Evolutionary conservation across 768 basidiomycete genomes (phyloP).

Genomic region (Hygrophoropsis aurantiaca): DNA sequence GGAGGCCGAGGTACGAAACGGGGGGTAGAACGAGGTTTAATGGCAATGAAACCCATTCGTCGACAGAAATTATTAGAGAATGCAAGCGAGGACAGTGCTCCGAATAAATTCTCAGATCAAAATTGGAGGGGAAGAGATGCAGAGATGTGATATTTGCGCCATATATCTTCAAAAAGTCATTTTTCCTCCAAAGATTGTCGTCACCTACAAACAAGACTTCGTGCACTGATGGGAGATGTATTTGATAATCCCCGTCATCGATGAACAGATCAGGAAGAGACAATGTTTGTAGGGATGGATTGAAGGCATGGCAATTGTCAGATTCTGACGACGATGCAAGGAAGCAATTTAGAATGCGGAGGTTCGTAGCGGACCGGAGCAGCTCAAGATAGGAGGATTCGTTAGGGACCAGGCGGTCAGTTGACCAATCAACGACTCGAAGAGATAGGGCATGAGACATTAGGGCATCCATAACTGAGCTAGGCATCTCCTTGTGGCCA

Average conservation of each 20-base stretch:
- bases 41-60: neutral
- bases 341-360: conserved; percentile 7
- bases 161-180: conserved; percentile 9
- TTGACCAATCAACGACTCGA: conserved; percentile 19
- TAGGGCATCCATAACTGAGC: conserved; percentile 15
- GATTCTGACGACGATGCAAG: neutral
- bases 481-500: neutral
- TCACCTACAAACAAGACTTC: no score
- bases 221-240: neutral
- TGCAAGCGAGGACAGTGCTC: conserved; percentile 14
- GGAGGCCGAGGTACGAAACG: conserved; percentile 16
- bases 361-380: conserved; percentile 11
- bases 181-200: neutral
- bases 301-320: conserved; percentile 10
- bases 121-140: no score
- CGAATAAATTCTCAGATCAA: conserved; percentile 13
- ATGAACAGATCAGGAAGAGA: conserved; percentile 5
- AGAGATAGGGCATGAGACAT: conserved; percentile 12
- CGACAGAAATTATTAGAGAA: conserved; percentile 16
- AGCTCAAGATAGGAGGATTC: neutral
- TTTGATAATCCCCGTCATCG: neutral
- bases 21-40: conserved; percentile 6
- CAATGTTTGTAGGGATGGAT: conserved; percentile 1
- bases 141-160: conserved; percentile 16
- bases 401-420: neutral